Evolutionary conservation across 2,329 filamentous ascomycete genomes (phyloP).

Genomic region (Acephala macrosclerotiorum): DNA sequence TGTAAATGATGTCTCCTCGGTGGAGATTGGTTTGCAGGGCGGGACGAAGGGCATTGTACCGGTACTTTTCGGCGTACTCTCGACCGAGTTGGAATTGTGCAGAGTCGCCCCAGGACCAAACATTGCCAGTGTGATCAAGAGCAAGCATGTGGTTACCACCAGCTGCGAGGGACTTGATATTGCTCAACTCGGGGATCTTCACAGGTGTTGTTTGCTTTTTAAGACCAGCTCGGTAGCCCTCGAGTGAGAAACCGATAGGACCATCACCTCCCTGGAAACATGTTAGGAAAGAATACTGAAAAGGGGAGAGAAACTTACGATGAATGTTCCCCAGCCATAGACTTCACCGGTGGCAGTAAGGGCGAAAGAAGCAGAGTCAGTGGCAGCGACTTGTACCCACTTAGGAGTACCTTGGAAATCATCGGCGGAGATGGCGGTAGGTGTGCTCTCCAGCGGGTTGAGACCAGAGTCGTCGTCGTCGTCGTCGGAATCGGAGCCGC

Average conservation of each 20-base stretch:
- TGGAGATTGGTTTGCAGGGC: constrained; percentile 39
- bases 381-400: constrained; percentile 73
- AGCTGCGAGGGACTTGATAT: constrained; percentile 59
- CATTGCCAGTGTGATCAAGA: constrained; percentile 62
- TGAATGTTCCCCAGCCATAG: constrained; percentile 86
- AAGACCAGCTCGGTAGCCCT: background rate
- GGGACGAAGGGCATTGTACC: constrained; percentile 33
- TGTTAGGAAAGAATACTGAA: background rate
- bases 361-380: constrained; percentile 78
- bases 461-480: constrained; percentile 58
- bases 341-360: constrained; percentile 79
- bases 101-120: constrained; percentile 71
- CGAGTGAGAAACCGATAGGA: constrained; percentile 59
- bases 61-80: constrained; percentile 37
- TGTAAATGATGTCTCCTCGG: constrained; percentile 39
- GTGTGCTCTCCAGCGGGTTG: constrained; percentile 60
- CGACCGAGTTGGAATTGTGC: constrained; percentile 70
- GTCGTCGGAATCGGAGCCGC: constrained; percentile 50
- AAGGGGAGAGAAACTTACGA: constrained; percentile 52
- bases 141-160: constrained; percentile 66
- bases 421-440: constrained; percentile 64
- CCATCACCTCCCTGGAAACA: constrained; percentile 63
- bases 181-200: constrained; percentile 62
- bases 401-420: constrained; percentile 60
- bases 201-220: constrained; percentile 45